Percentiles rank a stretch among this genome's conserved stretches.
Conservation (phyloP, 345 rosid species). For the Pistacia vera region DNA sequence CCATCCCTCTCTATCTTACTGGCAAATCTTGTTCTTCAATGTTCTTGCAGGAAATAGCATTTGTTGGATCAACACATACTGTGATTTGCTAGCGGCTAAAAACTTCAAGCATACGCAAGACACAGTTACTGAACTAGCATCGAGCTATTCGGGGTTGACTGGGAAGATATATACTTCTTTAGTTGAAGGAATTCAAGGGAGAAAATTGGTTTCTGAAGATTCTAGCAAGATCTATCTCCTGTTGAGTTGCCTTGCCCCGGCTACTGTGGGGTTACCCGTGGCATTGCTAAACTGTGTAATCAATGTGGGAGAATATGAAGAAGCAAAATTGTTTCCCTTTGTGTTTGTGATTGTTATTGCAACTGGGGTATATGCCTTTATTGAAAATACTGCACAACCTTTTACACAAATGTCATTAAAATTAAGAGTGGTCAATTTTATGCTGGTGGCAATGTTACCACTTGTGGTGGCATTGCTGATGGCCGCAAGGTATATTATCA, state of each 20-base stretch:
- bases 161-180: conserved; percentile 36
- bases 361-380: conserved; percentile 33
- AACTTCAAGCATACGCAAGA: conserved; percentile 26
- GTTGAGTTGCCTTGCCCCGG: conserved; percentile 28
- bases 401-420: conserved; percentile 8
- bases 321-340: conserved; percentile 18
- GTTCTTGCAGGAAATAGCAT: conserved; percentile 45
- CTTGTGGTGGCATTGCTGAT: conserved; percentile 23
- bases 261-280: conserved; percentile 1
- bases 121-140: conserved; percentile 27
- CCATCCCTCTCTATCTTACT: conserved; percentile 25
- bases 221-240: conserved; percentile 24
- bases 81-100: conserved; percentile 19
- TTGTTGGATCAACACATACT: conserved; percentile 43
- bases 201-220: conserved; percentile 9
- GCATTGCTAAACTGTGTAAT: conserved; percentile 18
- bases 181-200: conserved; percentile 21
- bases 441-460: conserved; percentile 24
- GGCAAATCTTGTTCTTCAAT: conserved; percentile 35
- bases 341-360: conserved; percentile 25
- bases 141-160: conserved; percentile 38
- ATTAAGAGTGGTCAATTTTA: conserved; percentile 16
- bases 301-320: conserved; percentile 8
- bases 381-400: conserved; percentile 21
- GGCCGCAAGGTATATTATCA: background rate